Evolutionary conservation across 1,284 basidiomycete genomes (phyloP).

Genomic region (Leccinum subfulvum): DNA sequence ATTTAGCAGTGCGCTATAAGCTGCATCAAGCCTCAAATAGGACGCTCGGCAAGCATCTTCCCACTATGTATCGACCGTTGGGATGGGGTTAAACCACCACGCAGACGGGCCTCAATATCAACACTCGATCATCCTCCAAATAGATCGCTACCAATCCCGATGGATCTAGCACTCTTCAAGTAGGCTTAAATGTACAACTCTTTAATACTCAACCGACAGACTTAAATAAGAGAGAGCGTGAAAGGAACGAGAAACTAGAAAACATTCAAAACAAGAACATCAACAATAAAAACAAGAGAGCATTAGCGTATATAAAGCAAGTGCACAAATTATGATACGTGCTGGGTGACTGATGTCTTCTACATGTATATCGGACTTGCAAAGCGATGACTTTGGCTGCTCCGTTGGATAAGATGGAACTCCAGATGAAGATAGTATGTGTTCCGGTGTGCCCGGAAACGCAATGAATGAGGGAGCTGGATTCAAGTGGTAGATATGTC

Average conservation of each 20-base stretch:
- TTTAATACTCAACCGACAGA: constrained; percentile 16
- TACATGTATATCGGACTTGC: constrained; percentile 6
- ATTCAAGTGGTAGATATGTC: constrained; percentile 10
- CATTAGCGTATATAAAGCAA: constrained; percentile 17
- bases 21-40: not conserved
- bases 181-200: constrained; percentile 8
- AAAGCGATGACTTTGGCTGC: constrained; percentile 5
- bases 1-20: too few relatives aligned
- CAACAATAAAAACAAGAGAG: constrained; percentile 7
- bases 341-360: constrained; percentile 8
- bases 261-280: constrained; percentile 7
- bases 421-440: constrained; percentile 1
- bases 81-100: too few relatives aligned
- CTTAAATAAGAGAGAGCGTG: constrained; percentile 3
- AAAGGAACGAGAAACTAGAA: not conserved
- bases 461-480: constrained; percentile 1
- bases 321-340: constrained; percentile 10
- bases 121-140: not conserved
- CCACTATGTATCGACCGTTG: too few relatives aligned
- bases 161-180: not conserved
- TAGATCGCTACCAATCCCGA: not conserved
- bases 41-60: too few relatives aligned
- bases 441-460: constrained; percentile 2
- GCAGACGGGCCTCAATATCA: not conserved
- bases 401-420: not conserved